Percentiles rank a stretch among this genome's conserved stretches.
Conservation (phyloP, 352 stramenopile genomes). For the Globisporangium camurandrum region DNA sequence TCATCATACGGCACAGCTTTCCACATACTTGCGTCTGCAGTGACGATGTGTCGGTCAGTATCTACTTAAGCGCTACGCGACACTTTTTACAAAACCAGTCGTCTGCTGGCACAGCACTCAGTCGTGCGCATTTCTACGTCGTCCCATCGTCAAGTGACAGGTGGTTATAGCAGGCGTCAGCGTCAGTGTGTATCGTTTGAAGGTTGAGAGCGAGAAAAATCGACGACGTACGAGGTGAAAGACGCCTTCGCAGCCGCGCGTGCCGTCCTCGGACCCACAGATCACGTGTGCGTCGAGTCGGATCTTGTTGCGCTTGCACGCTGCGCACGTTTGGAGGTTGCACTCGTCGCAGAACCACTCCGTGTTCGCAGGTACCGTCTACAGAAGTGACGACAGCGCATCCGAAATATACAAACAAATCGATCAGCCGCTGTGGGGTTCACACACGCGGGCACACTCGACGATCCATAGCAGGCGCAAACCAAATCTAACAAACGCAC, state of each 20-base stretch:
- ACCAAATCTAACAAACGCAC: constrained; percentile 18
- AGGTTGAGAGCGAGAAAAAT: too few species aligned
- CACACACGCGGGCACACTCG: too few species aligned
- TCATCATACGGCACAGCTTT: too few species aligned
- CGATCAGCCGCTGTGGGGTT: too few species aligned
- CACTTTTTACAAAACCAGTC: constrained; percentile 88
- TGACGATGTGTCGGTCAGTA: background rate
- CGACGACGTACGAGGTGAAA: constrained; percentile 81
- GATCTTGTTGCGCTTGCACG: constrained; percentile 85
- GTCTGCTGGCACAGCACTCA: constrained; percentile 66
- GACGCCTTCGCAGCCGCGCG: constrained; percentile 77
- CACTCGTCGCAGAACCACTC: constrained; percentile 89
- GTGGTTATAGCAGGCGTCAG: too few species aligned
- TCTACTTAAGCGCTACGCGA: constrained; percentile 8
- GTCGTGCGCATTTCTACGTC: constrained; percentile 83
- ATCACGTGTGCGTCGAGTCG: constrained; percentile 87
- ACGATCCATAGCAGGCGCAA: background rate
- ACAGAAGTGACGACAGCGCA: background rate
- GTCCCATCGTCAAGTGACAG: constrained; percentile 3
- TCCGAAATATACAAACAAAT: too few species aligned
- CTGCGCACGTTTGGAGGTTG: constrained; percentile 68
- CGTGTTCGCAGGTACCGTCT: constrained; percentile 17
- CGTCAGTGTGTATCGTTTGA: too few species aligned
- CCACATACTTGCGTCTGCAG: background rate
- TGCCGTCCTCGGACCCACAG: constrained; percentile 82